Evolutionary conservation across 768 basidiomycete genomes (phyloP).

Genomic region (Leccinum imitatum): DNA sequence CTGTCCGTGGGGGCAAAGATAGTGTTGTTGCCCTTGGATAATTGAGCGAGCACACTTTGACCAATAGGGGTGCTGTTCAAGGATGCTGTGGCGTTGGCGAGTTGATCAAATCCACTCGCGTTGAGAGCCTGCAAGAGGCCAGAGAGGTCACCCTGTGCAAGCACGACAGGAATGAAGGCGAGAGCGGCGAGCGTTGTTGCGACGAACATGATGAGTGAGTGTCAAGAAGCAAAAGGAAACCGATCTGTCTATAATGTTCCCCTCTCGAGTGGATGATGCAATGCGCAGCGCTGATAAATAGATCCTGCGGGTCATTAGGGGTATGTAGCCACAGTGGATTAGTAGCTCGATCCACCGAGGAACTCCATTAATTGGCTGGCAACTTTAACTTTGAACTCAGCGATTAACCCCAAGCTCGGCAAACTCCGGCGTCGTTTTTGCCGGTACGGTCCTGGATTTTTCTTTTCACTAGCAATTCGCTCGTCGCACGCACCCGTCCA

Average conservation of each 20-base stretch:
- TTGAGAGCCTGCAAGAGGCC: constrained; percentile 40
- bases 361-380: neutral
- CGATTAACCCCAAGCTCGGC: constrained; percentile 12
- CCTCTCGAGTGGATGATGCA: constrained; percentile 19
- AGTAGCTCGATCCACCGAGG: neutral
- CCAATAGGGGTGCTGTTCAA: constrained; percentile 48
- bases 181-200: constrained; percentile 10
- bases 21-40: constrained; percentile 47
- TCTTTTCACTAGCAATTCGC: neutral
- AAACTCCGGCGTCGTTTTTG: constrained; percentile 9
- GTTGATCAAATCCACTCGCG: constrained; percentile 38
- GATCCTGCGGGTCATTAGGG: neutral
- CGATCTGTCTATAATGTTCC: neutral
- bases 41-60: constrained; percentile 39
- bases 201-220: constrained; percentile 21
- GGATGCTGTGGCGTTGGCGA: constrained; percentile 39
- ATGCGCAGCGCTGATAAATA: constrained; percentile 22
- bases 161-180: constrained; percentile 27
- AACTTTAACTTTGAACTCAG: neutral
- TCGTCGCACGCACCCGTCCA: neutral
- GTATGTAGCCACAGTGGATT: neutral
- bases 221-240: neutral
- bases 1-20: constrained; percentile 58
- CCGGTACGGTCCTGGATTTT: constrained; percentile 1
- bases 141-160: constrained; percentile 34